Conservation (phyloP, 2,329 filamentous ascomycete genomes). For the Pseudogymnoascus sp. region DNA sequence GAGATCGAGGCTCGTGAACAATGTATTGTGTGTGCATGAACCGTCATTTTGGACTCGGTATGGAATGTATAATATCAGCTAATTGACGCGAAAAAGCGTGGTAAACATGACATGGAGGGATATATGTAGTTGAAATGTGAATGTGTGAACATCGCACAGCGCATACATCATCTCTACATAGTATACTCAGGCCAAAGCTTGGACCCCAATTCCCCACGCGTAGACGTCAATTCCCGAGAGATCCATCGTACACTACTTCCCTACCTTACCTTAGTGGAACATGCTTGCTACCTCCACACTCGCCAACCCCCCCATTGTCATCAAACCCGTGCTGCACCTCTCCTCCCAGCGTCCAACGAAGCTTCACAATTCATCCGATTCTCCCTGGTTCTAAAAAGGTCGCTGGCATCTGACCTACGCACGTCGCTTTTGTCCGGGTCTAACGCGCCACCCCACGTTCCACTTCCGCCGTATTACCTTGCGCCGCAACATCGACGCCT, state of each 20-base stretch:
- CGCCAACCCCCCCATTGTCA: conserved; percentile 8
- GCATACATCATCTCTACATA: background rate
- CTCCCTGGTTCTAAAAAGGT: conserved; percentile 1
- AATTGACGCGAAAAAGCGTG: background rate
- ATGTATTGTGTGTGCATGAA: background rate
- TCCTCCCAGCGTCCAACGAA: conserved; percentile 5
- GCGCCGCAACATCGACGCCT: conserved; percentile 1
- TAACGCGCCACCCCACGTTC: conserved; percentile 7
- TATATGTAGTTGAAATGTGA: background rate
- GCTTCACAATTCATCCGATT: conserved; percentile 3
- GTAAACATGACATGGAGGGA: background rate
- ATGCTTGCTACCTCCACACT: conserved; percentile 8
- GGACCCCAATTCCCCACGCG: conserved; percentile 8
- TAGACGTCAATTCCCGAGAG: conserved; percentile 8
- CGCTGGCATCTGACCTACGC: conserved; percentile 1
- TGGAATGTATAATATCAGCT: background rate
- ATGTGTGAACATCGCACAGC: background rate
- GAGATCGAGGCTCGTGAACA: conserved; percentile 4
- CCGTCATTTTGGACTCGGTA: background rate
- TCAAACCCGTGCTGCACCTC: conserved; percentile 5
- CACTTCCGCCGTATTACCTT: conserved; percentile 7
- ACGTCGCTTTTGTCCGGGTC: conserved; percentile 4
- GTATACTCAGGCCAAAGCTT: background rate
- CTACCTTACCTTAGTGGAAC: conserved; percentile 8
- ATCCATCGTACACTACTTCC: conserved; percentile 8